These are phyloP conservation scores for Eucalyptus caleyi DNA, from an alignment of 345 rosid species.

Conservation along the genomic window DNA sequence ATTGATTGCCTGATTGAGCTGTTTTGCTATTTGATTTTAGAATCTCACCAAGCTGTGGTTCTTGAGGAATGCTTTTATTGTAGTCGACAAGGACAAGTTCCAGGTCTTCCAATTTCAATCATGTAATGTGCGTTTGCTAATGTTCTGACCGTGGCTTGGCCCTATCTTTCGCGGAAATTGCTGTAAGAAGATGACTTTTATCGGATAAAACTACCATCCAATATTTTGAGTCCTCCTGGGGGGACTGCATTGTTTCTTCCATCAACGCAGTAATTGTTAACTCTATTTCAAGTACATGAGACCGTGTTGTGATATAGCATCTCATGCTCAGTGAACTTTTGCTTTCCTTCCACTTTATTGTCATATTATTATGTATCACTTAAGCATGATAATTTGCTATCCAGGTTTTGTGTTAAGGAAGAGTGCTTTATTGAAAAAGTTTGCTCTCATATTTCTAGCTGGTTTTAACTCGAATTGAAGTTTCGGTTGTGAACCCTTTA, in stretches of 20 bases:
- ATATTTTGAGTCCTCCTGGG: slow-evolving; percentile 67
- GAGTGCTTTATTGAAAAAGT: background rate
- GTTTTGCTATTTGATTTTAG: slow-evolving; percentile 4
- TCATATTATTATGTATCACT: background rate
- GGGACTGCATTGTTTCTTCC: slow-evolving; percentile 59
- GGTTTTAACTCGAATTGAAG: background rate
- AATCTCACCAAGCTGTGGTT: slow-evolving; percentile 80
- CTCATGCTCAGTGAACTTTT: background rate
- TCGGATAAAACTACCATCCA: slow-evolving; percentile 80
- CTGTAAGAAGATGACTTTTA: slow-evolving; percentile 71
- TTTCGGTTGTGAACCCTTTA: background rate
- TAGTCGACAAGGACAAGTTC: slow-evolving; percentile 57
- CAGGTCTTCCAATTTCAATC: slow-evolving; percentile 14
- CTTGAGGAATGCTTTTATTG: slow-evolving; percentile 47
- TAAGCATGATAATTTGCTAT: background rate
- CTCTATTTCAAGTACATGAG: background rate
- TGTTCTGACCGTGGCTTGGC: background rate
- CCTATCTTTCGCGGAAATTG: slow-evolving; percentile 36
- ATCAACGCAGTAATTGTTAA: slow-evolving; percentile 58
- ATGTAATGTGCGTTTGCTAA: background rate
- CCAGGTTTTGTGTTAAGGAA: background rate
- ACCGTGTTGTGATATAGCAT: background rate
- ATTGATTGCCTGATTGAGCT: background rate
- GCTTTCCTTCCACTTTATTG: background rate
- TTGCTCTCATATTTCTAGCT: background rate